Base-by-base conservation (phyloP, 139 green algal species). In the Desmodesmus armatus region DNA sequence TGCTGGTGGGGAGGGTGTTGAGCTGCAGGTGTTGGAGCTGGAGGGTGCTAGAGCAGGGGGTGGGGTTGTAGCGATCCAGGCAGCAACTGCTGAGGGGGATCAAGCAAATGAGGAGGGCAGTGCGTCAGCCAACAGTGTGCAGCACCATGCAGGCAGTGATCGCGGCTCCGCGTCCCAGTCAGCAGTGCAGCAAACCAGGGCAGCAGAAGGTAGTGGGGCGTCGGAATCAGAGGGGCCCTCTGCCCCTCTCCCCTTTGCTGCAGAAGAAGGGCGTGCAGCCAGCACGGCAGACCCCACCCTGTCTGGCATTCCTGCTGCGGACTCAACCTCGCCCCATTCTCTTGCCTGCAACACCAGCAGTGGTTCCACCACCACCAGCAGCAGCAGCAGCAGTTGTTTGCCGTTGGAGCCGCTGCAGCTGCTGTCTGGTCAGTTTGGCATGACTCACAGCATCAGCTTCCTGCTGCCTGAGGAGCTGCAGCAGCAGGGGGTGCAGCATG, bases 401-500 rank as follows among this genome's bases (percentile, higher is more conserved):
- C 49, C 1, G 40, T 53, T 25, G 81, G 27, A 39, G 37, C n/a
- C 43, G 25, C 31, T 75, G 78, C 70, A 74, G 82, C 55, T 80
- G 63, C 60, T 37, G 53, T 53, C 63, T 4, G 79, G 79, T 37
- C 63, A 77, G 47, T 13, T 23, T 19, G 19, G 41, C 17, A 5
- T 78, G 9, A 41, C 41, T 19, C 62, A 33, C 63, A 25, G 62
- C 2, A 65, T 85, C 29, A 44, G 78, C 79, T 85, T 85, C 63
- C 65, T 49, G 65, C 79, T 75, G n/a, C 79, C 79, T 27, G n/a
- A 47, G 23, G 76, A 82, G 5, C 53, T 82, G 76, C 37, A 81
- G 74, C 49, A n/a, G 53, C 53, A 49, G 35, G 31, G 47, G 76
- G 35, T 23, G 79, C 49, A 33, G 35, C 55, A 74, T 13, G 1